Evolutionary conservation across 345 rosid genomes (phyloP), one percentile per base, ranked within the genome.

Genomic region (Cardiospermum halicacabum): DNA sequence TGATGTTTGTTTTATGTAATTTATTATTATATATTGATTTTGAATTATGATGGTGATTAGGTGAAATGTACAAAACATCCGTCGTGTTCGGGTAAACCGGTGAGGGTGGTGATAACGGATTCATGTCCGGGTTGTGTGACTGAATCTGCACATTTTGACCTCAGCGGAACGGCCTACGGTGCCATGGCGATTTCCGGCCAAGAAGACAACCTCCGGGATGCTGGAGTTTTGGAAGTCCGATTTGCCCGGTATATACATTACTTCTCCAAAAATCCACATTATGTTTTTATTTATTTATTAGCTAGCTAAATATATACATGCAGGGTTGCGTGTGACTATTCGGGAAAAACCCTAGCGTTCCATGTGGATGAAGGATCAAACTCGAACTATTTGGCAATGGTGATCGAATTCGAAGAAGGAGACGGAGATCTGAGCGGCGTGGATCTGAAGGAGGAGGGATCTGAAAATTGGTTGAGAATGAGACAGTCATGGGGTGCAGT

Each of bases 401-500:
- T 77, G 59, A 58, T 84, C 8, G 82, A 79, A 58, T 81, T 55
- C 16, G 86, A 74, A 59, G 79, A 75, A 3, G 86, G 84, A 30
- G 84, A 81, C 42, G 89, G 89, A 9, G 84, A 84, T 24, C 74
- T 79, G 3, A 77, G 65, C 2, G 60, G 60, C 0, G 76, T 81
- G 3, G 73, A 62, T 0, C 45, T 79, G 2, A 72, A 69, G 65
- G 74, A 78, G 7, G 77, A 19, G 19, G 36, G 34, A 19, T 31
- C 26, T 0, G 56, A 55, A 19, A 45, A 60, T 8, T 84, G 89
- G 89, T 45, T 64, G 37, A 11, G 62, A 32, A 81, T 84, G 86
- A 76, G 69, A 51, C 85, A 77, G 10, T 81, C 80, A 1, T 84
- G 86, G 86, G 89, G 84, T 1, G 86, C 86, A 0, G 76, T 69